Evolutionary conservation across 2,329 filamentous ascomycete species (phyloP), one percentile per base, ranked within the genome.

Genomic region (Parastagonospora avenae): DNA sequence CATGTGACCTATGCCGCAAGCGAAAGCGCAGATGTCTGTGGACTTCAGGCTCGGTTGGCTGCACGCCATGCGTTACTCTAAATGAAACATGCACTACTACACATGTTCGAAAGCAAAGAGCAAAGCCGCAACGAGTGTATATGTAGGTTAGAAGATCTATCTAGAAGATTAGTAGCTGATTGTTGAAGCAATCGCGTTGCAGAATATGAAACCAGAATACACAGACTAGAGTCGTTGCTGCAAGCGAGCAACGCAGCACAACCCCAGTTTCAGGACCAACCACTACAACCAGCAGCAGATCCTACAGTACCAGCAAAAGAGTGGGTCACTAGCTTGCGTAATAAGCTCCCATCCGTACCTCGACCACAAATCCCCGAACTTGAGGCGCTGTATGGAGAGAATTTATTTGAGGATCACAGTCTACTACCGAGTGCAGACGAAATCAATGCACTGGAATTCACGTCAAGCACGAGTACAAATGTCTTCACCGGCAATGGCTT

Each of bases 1-100:
- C 62, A 15, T 67, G 61, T 39, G 66, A 67, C 54, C 60, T 64
- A 8, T 68, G 62, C 48, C 54, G 63, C 14, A 60, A 57, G 40
- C 59, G 63, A 30, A 67, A 68, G 37, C 48, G 63, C 46, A 55
- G 55, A 52, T 67, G 66, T 33, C 27, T 60, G 8, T 69, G 62
- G 60, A 47, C 46, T 8, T 41, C 50, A 11, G 65, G 60, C 28
- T 33, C 50, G 6, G 33, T 48, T 15, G 55, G 59, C 14, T 68
- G 65, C 40, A 61, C 58, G 3, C 46, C 60, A 28, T 67, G 64
- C 37, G 30, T 47, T 8, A 58, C 63, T 19, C 33, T 60, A 8
- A 64, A 66, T 10, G 65, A 68, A 27, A 54, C 57, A 14, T 66
- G 64, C 41, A 56, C 44, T 12, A 61, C 61, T 8, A 68, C 59